Conservation (phyloP, 2,329 filamentous ascomycete species). For the Metarhizium humberi region DNA sequence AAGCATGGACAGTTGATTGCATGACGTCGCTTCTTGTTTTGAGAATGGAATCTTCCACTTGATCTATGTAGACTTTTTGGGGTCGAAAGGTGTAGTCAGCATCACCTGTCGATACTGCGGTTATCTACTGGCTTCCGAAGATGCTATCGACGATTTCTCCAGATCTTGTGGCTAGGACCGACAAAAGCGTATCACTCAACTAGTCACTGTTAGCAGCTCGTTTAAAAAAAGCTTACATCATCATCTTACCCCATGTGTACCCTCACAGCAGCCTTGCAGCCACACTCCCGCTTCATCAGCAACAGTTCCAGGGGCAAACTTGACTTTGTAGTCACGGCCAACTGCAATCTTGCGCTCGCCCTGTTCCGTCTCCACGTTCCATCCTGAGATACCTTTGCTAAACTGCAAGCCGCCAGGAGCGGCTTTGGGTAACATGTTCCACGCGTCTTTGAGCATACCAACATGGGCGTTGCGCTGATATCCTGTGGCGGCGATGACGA, state of each 20-base stretch:
- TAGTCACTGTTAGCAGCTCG: constrained; percentile 22
- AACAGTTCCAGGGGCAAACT: constrained; percentile 60
- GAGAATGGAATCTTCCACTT: not conserved
- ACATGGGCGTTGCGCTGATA: constrained; percentile 74
- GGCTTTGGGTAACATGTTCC: constrained; percentile 53
- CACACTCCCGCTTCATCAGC: constrained; percentile 70
- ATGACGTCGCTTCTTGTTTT: not conserved
- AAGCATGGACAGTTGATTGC: not conserved
- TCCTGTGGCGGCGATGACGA: constrained; percentile 79
- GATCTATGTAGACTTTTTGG: not conserved
- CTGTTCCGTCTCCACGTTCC: constrained; percentile 29
- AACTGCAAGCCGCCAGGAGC: constrained; percentile 19
- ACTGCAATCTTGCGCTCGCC: constrained; percentile 51
- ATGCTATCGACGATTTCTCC: constrained; percentile 72
- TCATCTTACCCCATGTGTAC: constrained; percentile 74
- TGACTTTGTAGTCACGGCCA: constrained; percentile 67
- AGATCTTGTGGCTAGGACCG: constrained; percentile 64
- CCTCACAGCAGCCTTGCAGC: constrained; percentile 91
- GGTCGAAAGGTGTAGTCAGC: not conserved
- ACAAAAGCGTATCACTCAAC: constrained; percentile 75
- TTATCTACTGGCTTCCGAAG: constrained; percentile 34
- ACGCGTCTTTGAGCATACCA: constrained; percentile 60
- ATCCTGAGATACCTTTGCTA: constrained; percentile 27
- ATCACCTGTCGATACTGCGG: not conserved
- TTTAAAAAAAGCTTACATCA: constrained; percentile 1